phyloP scores from a whole-genome alignment of 2,329 filamentous ascomycete species.

The Monosporascus sp. region DNA sequence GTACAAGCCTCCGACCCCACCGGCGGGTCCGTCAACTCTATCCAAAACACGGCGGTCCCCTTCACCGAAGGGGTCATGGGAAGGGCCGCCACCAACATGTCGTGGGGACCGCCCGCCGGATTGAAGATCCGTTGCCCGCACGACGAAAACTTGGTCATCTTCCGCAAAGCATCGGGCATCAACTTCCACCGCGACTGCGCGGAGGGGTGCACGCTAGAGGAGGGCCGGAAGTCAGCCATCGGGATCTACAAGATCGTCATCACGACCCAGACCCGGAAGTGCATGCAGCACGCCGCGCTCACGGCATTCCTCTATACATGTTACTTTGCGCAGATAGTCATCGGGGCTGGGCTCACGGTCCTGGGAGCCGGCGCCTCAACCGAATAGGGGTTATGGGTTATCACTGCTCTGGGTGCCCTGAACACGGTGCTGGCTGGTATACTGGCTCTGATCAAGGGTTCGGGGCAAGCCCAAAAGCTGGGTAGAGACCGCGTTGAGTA shows the following conservation, averaged over 20 bases:
- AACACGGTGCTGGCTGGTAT: slow-evolving; percentile 61
- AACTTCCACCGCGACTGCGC: slow-evolving; percentile 22
- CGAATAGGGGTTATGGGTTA: slow-evolving; percentile 43
- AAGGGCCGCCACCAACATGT: slow-evolving; percentile 25
- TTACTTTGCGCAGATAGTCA: slow-evolving; percentile 41
- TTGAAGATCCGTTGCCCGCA: slow-evolving; percentile 28
- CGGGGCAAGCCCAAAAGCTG: slow-evolving; percentile 43
- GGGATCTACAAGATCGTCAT: slow-evolving; percentile 40
- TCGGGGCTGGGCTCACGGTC: slow-evolving; percentile 42
- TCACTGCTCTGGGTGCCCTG: slow-evolving; percentile 55
- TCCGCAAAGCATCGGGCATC: slow-evolving; percentile 40
- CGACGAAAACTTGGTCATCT: slow-evolving; percentile 37
- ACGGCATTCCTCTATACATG: slow-evolving; percentile 35
- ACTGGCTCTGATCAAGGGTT: slow-evolving; percentile 50
- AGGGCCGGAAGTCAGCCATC: slow-evolving; percentile 28
- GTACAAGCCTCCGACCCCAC: too few species aligned
- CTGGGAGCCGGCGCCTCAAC: slow-evolving; percentile 41
- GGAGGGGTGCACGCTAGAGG: slow-evolving; percentile 26
- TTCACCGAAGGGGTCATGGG: background rate
- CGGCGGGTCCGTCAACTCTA: background rate
- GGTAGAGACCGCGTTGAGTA: slow-evolving; percentile 43
- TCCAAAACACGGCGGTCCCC: background rate
- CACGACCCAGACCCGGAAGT: slow-evolving; percentile 25
- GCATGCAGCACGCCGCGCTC: slow-evolving; percentile 29
- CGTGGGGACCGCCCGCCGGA: slow-evolving; percentile 34